Base-by-base conservation (phyloP, 208 protist genomes). In the Balamuthia mandrillaris region DNA sequence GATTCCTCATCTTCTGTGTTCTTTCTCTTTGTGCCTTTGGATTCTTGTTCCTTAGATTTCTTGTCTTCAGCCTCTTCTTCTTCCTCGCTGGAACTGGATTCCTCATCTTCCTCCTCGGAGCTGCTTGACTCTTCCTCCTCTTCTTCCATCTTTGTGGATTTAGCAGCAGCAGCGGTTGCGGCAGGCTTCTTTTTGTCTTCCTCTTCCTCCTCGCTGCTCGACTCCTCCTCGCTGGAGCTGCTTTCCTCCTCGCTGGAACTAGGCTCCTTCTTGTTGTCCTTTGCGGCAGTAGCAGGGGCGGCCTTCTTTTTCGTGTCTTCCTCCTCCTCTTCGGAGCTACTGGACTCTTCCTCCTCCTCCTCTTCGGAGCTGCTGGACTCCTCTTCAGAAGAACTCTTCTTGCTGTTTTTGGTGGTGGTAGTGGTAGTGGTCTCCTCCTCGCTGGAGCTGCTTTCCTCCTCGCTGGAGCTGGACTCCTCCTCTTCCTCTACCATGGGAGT, bases 1-100 rank as follows among this genome's bases (percentile, higher is more conserved):
- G 37, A 31, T 24, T 75, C 66, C 21, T 75, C 35, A 4, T 72
- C 66, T 24, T 75, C 66, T 52, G 66, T 42, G 66, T 75, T 75
- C 66, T 37, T 52, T 18, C 5, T 75, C 33, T 75, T 24, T 45
- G 21, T 33, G 45, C 21, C 3, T 35, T 44, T 39, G 47, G 47
- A 52, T 52, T 10, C 18, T 10, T 18, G 47, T 27, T 60, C 52
- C 5, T 27, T 12, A 27, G 31, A 12, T 18, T 14, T 33, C 18
- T 27, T 33, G 4, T 65, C 56, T 33, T 29, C 14, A 52, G 47
- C n/a, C 56, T 65, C 6, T 1, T 1, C 18, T 27, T 33, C n/a
- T 29, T 61, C 52, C 33, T 0, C 52, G 0, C 52, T 7, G 31
- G 2, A 29, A 33, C 35, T n/a, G 12, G 7, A n/a, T 56, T 56